Evolutionary conservation across 2,329 filamentous ascomycete genomes (phyloP).

Genomic region (Clarireedia paspali): DNA sequence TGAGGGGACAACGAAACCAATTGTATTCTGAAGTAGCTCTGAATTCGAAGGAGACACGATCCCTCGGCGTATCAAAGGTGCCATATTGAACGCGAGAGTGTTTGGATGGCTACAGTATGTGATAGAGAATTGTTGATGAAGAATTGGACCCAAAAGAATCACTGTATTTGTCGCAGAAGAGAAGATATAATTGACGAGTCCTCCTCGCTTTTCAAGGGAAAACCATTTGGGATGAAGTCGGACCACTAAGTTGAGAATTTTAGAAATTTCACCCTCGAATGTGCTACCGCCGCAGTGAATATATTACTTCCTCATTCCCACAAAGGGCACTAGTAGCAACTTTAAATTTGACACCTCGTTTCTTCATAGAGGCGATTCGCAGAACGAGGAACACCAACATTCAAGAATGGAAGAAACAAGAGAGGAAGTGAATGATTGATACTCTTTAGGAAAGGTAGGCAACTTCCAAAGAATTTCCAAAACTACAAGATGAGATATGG

Average conservation of each 20-base stretch:
- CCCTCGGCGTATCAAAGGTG: conserved; percentile 2
- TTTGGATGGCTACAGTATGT: not conserved
- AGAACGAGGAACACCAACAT: conserved; percentile 2
- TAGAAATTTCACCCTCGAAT: not conserved
- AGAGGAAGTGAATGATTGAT: not conserved
- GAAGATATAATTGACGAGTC: not conserved
- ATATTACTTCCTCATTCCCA: not conserved
- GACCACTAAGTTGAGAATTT: not conserved
- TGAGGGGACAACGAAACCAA: conserved; percentile 18
- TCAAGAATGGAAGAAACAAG: not conserved
- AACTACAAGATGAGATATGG: conserved; percentile 7
- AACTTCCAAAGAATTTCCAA: conserved; percentile 2
- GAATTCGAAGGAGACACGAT: conserved; percentile 14
- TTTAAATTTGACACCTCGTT: conserved; percentile 6
- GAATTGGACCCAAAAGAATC: too few species aligned
- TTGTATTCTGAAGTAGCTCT: conserved; percentile 17
- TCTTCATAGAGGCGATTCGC: conserved; percentile 4
- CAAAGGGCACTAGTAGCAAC: conserved; percentile 2
- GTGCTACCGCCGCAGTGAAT: too few species aligned
- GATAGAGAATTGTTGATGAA: not conserved
- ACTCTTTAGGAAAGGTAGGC: not conserved
- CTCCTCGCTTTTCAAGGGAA: not conserved
- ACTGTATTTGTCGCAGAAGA: too few species aligned
- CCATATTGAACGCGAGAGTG: not conserved
- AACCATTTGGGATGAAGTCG: not conserved